Evolutionary conservation across 495 filamentous ascomycete genomes (phyloP), one percentile per base, ranked within the genome.

Genomic region (Penicillium flavigenum): DNA sequence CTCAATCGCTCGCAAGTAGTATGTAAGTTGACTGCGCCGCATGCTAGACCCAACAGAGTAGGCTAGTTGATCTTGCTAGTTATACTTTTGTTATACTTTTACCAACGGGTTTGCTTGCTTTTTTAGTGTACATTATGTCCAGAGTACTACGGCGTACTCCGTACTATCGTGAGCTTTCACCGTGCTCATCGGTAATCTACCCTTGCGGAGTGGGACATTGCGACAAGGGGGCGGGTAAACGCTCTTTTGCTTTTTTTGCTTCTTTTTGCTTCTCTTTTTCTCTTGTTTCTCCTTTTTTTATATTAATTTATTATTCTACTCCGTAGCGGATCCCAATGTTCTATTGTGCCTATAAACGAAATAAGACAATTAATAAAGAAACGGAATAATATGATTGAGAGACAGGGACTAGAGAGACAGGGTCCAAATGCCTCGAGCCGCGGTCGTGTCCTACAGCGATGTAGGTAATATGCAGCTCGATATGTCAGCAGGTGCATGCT

Each of bases 21-120:
- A 39, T 42, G 22, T 43, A 52, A 47, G 52, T 39, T 47, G 52
- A 41, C 52, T 55, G 52, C 43, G 43, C 52, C 52, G 31, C 43
- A 47, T 36, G 43, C 22, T 24, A 2, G 19, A 20, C 12, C 31
- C 29, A 7, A 32, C 27, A 14, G 14, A 27, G 19, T 36, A 36
- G 51, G 27, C 26, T 22, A 53, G 27, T 1, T 42, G 17, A 12
- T 8, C 27, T 53, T 14, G 31, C 11, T n/a, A n/a, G n/a, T n/a
- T 14, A 12, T 34, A 53, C 27, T 53, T 53, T 38, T 41, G 20
- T 2, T 19, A 27, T 12, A 24, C 5, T 24, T 26, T 22, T 22
- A 11, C 4, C 14, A 27, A 17, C 36, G n/a, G 36, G 16, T 39
- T n/a, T n/a, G 8, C 16, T n/a, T 2, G 14, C 34, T 39, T 17